Evolutionary conservation across 148 eudicot species (phyloP).

Genomic region (Heliosperma pusillum): DNA sequence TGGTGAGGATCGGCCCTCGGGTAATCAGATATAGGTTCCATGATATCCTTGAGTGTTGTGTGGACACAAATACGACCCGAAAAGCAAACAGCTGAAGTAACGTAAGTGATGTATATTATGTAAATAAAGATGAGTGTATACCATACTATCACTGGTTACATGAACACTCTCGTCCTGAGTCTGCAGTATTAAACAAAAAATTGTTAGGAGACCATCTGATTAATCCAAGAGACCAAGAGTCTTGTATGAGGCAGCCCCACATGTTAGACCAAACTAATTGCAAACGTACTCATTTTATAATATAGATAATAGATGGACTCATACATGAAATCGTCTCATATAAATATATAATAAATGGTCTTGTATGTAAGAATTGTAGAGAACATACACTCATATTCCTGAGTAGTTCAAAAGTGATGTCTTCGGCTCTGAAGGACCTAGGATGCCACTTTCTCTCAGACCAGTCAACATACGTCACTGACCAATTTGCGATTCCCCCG

Average conservation of each 20-base stretch:
- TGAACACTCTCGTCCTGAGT: slow-evolving; percentile 29
- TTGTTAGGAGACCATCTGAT: slow-evolving; percentile 11
- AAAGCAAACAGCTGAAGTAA: too few relatives aligned
- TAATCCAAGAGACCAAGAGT: too few relatives aligned
- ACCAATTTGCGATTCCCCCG: slow-evolving; percentile 46
- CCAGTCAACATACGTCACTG: slow-evolving; percentile 49
- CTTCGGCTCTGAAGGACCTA: slow-evolving; percentile 35
- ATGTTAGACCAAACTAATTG: too few relatives aligned
- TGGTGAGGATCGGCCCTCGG: too few relatives aligned
- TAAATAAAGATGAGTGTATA: slow-evolving; percentile 8
- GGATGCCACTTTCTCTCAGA: slow-evolving; percentile 55
- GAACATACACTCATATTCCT: slow-evolving; percentile 37
- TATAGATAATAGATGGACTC: too few relatives aligned
- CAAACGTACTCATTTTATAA: too few relatives aligned
- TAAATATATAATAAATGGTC: too few relatives aligned
- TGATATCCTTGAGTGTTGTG: too few relatives aligned
- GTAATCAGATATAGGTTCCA: too few relatives aligned
- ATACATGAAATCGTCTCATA: too few relatives aligned
- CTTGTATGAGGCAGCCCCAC: too few relatives aligned
- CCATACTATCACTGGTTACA: slow-evolving; percentile 35
- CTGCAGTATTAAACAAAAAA: slow-evolving; percentile 26
- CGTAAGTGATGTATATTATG: background rate
- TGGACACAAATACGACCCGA: too few relatives aligned
- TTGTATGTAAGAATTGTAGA: background rate
- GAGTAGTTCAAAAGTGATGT: slow-evolving; percentile 38